Evolutionary conservation across 192 early-diverging fungal species (phyloP), one percentile per base, ranked within the genome.

Genomic region (Rhizophagus sp.): DNA sequence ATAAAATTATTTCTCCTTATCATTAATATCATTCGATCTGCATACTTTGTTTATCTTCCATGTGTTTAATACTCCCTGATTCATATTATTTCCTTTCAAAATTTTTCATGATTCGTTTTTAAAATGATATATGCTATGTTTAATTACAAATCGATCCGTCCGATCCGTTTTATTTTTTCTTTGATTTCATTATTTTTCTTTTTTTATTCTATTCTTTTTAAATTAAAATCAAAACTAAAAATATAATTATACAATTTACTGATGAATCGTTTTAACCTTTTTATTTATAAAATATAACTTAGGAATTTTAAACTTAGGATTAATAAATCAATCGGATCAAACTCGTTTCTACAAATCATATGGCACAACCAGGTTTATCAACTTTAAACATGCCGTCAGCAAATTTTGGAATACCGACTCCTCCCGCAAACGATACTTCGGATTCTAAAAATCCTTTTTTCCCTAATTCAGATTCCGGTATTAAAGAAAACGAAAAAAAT

Each of bases 341-440:
- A 2, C 34, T 33, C n/a, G n/a, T 34, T 17, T n/a, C 13, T 34
- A 12, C 17, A 34, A 66, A 30, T 4, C 7, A 67, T 33, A 67
- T 34, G 25, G 17, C 33, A 33, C 15, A 30, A 19, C 2, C 33
- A 33, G 25, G 24, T 7, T 33, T 66, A 33, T 33, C 27, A 67
- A 67, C 17, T 17, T 33, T 33, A 67, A 19, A 33, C 24, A 67
- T 67, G 15, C 30, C 67, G 27, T 5, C 64, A 17, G 27, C 76
- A 19, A 41, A 49, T 57, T 78, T 57, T 22, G 76, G 76, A 1
- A 78, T 78, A 66, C 76, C 76, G 25, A 78, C 76, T 1, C 76
- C 76, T 10, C 62, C 76, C 0, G 62, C 76, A 1, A 19, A 24
- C 13, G 76, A 78, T 22, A 30, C 13, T 11, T 33, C 30, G 4